Base-by-base conservation (phyloP, 345 rosid genomes). In the Salix caprea region DNA sequence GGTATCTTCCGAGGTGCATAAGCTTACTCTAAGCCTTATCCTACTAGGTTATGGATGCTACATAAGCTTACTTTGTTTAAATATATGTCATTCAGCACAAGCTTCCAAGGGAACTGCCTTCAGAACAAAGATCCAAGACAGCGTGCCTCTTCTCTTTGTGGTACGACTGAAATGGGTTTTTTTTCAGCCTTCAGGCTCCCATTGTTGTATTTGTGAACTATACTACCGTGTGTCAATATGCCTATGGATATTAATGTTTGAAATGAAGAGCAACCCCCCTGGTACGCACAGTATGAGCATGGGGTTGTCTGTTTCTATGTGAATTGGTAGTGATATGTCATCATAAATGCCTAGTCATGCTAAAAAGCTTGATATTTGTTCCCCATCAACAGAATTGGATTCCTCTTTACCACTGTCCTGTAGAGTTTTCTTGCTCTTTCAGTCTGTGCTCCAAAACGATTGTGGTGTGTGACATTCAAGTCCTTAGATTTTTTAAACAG, bases 81-180 rank as follows among this genome's bases (percentile, higher is more conserved):
- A 60, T 65, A 61, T 48, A 37, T 75, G 50, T 48, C 62, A 50
- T 82, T 78, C 87, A 96, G 99, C 75, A 50, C 83, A 50, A 96
- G 92, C 90, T 96, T 96, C 82, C 97, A 89, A 82, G 98, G 97
- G 73, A 96, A 96, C 79, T 96, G 99, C 84, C 88, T 96, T 67
- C 82, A 88, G 67, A 78, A 70, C 77, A 91, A 84, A 80, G 87
- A 90, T 76, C 72, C 82, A 24, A 92, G 86, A 80, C 99, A 90
- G 83, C 95, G 99, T 40, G 77, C 97, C 62, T 30, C 79, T 72
- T 76, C 82, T 2, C 90, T 85, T 74, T 96, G 99, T 58, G 93
- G 99, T 91, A 79, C 72, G 87, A 84, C 73, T 68, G 50, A 77
- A 62, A 58, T 67, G 54, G 24, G 52, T 48, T 66, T 65, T 65